Evolutionary conservation across 129 eudicot genomes (phyloP), one percentile per base, ranked within the genome.

Genomic region (Centaurea solstitialis): DNA sequence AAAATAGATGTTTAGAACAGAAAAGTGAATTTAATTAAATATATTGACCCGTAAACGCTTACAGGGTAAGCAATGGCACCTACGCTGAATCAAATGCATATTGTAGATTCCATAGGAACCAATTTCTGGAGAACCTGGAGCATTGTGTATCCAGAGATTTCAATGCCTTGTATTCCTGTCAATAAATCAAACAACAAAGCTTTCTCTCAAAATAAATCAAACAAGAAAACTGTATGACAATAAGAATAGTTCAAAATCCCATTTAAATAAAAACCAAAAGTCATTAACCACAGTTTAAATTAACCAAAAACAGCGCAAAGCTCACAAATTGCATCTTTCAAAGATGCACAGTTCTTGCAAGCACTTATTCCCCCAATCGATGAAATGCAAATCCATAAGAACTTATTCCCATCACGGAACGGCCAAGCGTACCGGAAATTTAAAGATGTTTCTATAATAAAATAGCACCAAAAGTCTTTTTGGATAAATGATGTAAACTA

Each of bases 331-430:
- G 65, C 65, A 17, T 57, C 65, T 57, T 57, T 53, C 17, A 15
- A 15, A 53, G 62, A 53, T 53, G 6, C 62, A n/a, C 62, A 62
- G 30, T 64, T 64, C 68, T 18, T 64, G 30, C 26, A 64, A 64
- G 68, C 68, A 64, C 68, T 64, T 64, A 64, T 64, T 21, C 68
- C 68, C 68, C 68, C 28, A 18, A 7, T 20, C 7, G 73, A 30
- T 72, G 73, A 40, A 30, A 62, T 37, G 62, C 65, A 80, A 22
- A 80, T 70, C 43, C 61, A 28, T 71, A 71, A 33, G 21, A 7
- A 13, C 40, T 22, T 30, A 18, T 38, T 57, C 38, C 33, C 9
- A 9, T 57, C 21, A 59, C 12, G 45, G 79, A 15, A 4, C 21
- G 9, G 7, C 33, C 33, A 66, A 62, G 43, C 39, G 73, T 61